These are phyloP conservation scores for Phytophthora fragariaefolia DNA, from an alignment of 352 stramenopile species.

Conservation along the genomic window DNA sequence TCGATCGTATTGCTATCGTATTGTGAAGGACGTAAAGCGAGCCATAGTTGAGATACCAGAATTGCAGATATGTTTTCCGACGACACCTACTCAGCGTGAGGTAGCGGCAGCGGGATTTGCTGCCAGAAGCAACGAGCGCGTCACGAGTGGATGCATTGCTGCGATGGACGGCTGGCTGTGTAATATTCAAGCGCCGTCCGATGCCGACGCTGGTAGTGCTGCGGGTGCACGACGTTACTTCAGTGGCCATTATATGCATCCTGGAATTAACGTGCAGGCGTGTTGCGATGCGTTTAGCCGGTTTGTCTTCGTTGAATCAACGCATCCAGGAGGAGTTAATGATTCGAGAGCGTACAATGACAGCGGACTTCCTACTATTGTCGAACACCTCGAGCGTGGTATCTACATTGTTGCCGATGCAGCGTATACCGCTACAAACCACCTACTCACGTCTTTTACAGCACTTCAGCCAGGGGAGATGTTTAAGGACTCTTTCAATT, in stretches of 20 bases:
- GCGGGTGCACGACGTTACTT: background rate
- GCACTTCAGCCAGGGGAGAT: background rate
- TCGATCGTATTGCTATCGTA: background rate
- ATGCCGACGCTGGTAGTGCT: background rate
- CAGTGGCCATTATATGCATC: background rate
- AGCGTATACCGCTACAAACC: background rate
- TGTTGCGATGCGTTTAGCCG: background rate
- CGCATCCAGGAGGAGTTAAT: background rate
- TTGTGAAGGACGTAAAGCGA: background rate
- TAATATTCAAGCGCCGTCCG: background rate
- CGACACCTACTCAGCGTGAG: background rate
- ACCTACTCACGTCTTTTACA: background rate
- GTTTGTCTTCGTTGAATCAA: background rate
- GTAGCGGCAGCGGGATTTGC: background rate
- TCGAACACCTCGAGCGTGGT: background rate
- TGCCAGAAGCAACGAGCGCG: background rate
- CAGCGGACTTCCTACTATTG: background rate
- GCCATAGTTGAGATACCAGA: background rate
- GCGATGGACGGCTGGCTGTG: background rate
- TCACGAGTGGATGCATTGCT: background rate
- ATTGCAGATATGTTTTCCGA: background rate
- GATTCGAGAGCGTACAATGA: background rate
- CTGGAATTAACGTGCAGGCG: background rate
- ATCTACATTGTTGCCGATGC: background rate
- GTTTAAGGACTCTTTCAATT: background rate